Percentiles rank a stretch among this genome's conserved stretches.
Evolutionary conservation across 805 yeast species (phyloP).

Genomic region (Ogataea trehaloabstinens): DNA sequence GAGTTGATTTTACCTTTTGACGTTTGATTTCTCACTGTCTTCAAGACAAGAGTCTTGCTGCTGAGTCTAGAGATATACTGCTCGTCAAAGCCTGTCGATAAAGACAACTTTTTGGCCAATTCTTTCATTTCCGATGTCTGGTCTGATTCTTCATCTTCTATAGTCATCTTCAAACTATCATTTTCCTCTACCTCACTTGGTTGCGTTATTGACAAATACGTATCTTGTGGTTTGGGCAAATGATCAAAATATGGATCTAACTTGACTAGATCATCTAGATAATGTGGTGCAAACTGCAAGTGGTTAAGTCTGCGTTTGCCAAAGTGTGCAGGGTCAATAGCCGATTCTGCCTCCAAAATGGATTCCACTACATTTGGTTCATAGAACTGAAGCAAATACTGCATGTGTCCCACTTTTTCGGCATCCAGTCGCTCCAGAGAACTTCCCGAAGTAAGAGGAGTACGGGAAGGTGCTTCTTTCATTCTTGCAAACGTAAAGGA

Average conservation of each 20-base stretch:
- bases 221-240: constrained; percentile 28
- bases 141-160: constrained; percentile 20
- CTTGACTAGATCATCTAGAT: constrained; percentile 66
- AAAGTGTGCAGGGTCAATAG: constrained; percentile 65
- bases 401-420: constrained; percentile 42
- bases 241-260: constrained; percentile 78
- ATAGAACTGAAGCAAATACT: constrained; percentile 69
- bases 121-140: constrained; percentile 27
- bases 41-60: constrained; percentile 67
- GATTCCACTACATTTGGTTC: constrained; percentile 79
- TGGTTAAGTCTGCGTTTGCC: constrained; percentile 39
- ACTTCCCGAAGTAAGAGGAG: background rate
- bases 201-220: constrained; percentile 25
- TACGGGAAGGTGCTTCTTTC: constrained; percentile 1
- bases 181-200: constrained; percentile 21
- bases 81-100: constrained; percentile 65
- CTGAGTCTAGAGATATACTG: constrained; percentile 58
- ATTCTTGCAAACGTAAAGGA: constrained; percentile 9
- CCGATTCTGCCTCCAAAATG: constrained; percentile 75
- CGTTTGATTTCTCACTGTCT: constrained; percentile 87
- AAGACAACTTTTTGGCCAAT: constrained; percentile 53
- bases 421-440: constrained; percentile 18
- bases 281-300: constrained; percentile 65
- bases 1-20: constrained; percentile 86
- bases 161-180: constrained; percentile 22